These are phyloP conservation scores for Tulasnella sp. DNA, from an alignment of 768 basidiomycete genomes.

Conservation along the genomic window DNA sequence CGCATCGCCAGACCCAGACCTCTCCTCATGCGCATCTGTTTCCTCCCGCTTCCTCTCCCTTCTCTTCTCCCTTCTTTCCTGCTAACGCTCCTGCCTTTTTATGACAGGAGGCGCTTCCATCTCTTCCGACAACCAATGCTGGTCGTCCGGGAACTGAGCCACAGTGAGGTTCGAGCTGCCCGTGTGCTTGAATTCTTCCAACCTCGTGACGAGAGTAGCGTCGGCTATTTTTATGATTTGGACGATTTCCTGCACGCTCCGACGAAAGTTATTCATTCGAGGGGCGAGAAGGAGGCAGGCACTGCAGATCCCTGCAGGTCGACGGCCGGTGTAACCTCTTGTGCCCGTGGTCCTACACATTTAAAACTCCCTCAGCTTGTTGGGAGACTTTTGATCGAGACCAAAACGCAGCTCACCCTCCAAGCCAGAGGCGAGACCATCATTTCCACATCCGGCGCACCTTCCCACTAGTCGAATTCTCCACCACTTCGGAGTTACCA, in stretches of 20 bases:
- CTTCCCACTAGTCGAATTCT: slow-evolving; percentile 7
- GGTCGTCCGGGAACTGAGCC: slow-evolving; percentile 75
- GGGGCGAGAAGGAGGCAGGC: slow-evolving; percentile 91
- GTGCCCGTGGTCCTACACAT: too few species aligned
- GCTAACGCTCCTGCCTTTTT: slow-evolving; percentile 41
- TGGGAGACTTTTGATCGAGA: too few species aligned
- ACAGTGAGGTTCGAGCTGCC: slow-evolving; percentile 78
- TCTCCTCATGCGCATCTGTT: slow-evolving; percentile 13
- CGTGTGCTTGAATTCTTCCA: slow-evolving; percentile 91
- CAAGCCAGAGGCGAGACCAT: slow-evolving; percentile 7
- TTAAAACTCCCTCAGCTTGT: too few species aligned
- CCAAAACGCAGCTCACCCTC: too few species aligned
- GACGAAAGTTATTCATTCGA: slow-evolving; percentile 95
- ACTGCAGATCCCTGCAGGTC: slow-evolving; percentile 96
- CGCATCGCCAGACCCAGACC: neutral
- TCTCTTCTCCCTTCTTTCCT: slow-evolving; percentile 18
- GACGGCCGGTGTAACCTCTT: slow-evolving; percentile 81
- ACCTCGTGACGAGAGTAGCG: slow-evolving; percentile 80
- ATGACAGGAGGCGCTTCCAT: slow-evolving; percentile 87
- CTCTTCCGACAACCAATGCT: slow-evolving; percentile 73
- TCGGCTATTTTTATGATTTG: slow-evolving; percentile 99
- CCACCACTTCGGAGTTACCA: neutral
- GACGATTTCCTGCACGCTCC: slow-evolving; percentile 90
- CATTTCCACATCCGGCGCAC: slow-evolving; percentile 21
- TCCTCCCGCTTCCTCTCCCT: slow-evolving; percentile 17